phyloP scores from a whole-genome alignment of 1,284 basidiomycete genomes.

The Ustilago curta region DNA sequence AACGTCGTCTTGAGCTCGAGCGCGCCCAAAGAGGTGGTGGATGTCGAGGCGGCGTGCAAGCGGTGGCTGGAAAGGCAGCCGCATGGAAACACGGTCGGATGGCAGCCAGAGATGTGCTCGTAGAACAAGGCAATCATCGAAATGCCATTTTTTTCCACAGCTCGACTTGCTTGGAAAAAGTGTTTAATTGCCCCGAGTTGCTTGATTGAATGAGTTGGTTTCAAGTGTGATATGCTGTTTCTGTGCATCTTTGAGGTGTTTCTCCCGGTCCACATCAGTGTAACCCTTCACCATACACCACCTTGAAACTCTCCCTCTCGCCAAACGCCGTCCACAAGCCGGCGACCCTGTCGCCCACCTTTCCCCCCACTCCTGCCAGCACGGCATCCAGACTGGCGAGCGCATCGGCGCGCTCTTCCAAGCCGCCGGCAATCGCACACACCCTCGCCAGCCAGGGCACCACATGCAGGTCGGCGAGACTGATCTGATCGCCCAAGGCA shows the following conservation, averaged over 20 bases:
- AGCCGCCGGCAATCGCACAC: slow-evolving; percentile 12
- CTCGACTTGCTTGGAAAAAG: no score
- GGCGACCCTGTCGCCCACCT: slow-evolving; percentile 25
- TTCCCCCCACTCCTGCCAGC: slow-evolving; percentile 2
- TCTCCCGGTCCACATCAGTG: no score
- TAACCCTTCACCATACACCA: slow-evolving; percentile 48
- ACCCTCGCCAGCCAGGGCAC: slow-evolving; percentile 79
- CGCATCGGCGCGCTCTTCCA: neutral
- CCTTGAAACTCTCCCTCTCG: slow-evolving; percentile 37
- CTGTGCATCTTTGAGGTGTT: no score
- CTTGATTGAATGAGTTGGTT: neutral
- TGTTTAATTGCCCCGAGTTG: neutral
- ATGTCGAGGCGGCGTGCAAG: slow-evolving; percentile 63
- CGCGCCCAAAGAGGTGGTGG: slow-evolving; percentile 64
- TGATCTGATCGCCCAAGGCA: slow-evolving; percentile 79
- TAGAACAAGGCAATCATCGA: neutral
- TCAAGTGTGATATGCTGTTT: neutral
- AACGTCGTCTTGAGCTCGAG: slow-evolving; percentile 59
- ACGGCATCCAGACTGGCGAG: slow-evolving; percentile 12
- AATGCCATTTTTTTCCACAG: slow-evolving; percentile 1
- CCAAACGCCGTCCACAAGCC: slow-evolving; percentile 36
- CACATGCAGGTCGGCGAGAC: slow-evolving; percentile 82
- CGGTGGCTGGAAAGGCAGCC: slow-evolving; percentile 21
- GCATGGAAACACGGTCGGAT: neutral
- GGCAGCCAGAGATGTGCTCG: slow-evolving; percentile 15